A percentile compares a stretch with the other conserved stretches of the same genome.
Evolutionary conservation across 2,329 filamentous ascomycete genomes (phyloP).

Genomic region (Rhynchosporium secalis): DNA sequence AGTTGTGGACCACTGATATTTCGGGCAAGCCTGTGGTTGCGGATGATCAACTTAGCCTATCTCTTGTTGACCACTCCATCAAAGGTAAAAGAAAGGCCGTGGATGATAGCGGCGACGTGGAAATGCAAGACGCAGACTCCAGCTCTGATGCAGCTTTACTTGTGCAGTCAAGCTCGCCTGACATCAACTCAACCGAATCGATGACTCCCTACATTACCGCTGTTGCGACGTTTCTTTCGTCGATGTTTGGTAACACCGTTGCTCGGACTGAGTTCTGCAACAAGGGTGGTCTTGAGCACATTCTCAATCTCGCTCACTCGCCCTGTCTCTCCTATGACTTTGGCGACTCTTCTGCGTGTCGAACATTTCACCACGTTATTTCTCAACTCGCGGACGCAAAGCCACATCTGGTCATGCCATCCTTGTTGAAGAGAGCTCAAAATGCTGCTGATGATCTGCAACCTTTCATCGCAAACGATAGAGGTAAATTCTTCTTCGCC

Average conservation of each 20-base stretch:
- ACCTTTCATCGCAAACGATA: conserved; percentile 58
- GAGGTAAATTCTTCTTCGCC: conserved; percentile 65
- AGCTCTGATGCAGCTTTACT: background rate
- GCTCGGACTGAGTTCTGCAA: conserved; percentile 63
- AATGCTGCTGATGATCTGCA: conserved; percentile 66
- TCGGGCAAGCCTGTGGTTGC: conserved; percentile 61
- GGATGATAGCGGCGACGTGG: conserved; percentile 57
- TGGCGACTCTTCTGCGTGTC: conserved; percentile 64
- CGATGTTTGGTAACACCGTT: conserved; percentile 37
- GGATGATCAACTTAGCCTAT: conserved; percentile 42
- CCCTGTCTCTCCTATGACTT: conserved; percentile 77
- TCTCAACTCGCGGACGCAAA: conserved; percentile 78
- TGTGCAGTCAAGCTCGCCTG: conserved; percentile 26
- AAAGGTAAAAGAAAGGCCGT: conserved; percentile 45
- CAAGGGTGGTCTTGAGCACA: conserved; percentile 75
- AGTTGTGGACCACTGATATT: conserved; percentile 65
- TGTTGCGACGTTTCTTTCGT: conserved; percentile 70
- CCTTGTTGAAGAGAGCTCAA: conserved; percentile 74
- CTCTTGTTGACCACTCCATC: conserved; percentile 33
- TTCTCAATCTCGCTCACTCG: conserved; percentile 81
- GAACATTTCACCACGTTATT: conserved; percentile 72
- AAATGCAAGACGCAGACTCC: conserved; percentile 60
- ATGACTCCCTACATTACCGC: conserved; percentile 65
- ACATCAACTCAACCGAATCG: conserved; percentile 30
- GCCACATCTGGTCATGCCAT: conserved; percentile 78